These are phyloP conservation scores for Artomyces pyxidatus DNA, from an alignment of 768 basidiomycete genomes.

Conservation along the genomic window DNA sequence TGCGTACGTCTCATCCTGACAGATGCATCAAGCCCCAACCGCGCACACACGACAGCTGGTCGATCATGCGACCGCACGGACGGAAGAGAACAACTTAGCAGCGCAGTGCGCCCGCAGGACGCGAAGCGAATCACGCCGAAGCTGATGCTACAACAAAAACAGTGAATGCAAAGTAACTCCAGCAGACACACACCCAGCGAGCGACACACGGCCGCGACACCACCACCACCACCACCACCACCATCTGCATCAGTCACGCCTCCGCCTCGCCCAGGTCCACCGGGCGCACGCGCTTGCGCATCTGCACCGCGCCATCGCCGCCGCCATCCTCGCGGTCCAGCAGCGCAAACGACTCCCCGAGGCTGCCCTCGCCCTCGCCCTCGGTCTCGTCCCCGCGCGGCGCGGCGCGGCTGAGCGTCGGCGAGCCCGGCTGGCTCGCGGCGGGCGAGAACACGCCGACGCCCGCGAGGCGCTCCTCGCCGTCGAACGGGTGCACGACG, in stretches of 20 bases:
- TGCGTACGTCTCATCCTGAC: no score
- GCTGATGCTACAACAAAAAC: background rate
- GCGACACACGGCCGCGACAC: background rate
- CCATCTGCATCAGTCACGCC: background rate
- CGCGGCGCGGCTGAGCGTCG: slow-evolving; percentile 28
- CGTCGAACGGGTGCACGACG: slow-evolving; percentile 9
- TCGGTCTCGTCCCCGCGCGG: slow-evolving; percentile 1
- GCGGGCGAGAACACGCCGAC: slow-evolving; percentile 71
- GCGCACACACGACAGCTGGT: no score
- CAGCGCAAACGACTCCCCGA: slow-evolving; percentile 27
- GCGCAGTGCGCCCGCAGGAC: no score
- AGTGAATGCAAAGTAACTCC: background rate
- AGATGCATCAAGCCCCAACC: no score
- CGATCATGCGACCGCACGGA: no score
- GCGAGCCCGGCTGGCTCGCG: slow-evolving; percentile 58
- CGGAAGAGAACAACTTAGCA: no score
- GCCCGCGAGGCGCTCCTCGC: slow-evolving; percentile 39
- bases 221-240: background rate
- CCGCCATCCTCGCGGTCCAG: slow-evolving; percentile 18
- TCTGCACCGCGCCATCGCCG: background rate
- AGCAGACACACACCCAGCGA: background rate
- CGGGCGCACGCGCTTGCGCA: slow-evolving; percentile 10
- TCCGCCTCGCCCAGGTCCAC: background rate
- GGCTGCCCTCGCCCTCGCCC: background rate
- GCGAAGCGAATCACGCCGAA: no score